Evolutionary conservation across 2,329 filamentous ascomycete genomes (phyloP), one percentile per base, ranked within the genome.

Genomic region (Trichoderma oligosporum): DNA sequence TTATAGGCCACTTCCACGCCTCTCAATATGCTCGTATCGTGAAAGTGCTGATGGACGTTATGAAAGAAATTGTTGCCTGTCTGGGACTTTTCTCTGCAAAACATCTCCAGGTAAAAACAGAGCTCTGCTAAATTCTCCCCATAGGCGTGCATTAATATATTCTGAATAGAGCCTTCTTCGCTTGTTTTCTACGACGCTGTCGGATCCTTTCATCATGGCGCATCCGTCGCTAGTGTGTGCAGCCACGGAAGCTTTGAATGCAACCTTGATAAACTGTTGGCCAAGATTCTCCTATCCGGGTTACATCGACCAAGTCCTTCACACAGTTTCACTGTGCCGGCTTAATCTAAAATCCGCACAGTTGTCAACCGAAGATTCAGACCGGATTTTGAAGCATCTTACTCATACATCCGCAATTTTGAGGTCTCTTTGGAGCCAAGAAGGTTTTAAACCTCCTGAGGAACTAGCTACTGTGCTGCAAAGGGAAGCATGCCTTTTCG

Each of bases 191-290:
- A 74, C 76, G 36, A 81, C 87, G 8, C 74, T 96, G 53, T 78
- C 82, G 2, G 84, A 91, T 65, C 85, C 89, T 0, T 89, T 94
- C 66, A 79, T 80, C 1, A 73, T 80, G 8, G 76, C 79, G 1
- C 76, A 82, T 60, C 74, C 80, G 1, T 72, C 76, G 0, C 73
- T 86, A 1, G 71, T 91, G 1, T 53, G 77, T 1, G 75, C 80
- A 0, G 79, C 83, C 0, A 69, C 79, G 2, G 68, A 74, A 16
- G 78, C 83, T 1, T 64, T 90, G 20, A 78, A 83, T 52, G 72
- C 74, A 0, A 73, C 87, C 12, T 73, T 95, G 9, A 63, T 78
- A 11, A 85, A 80, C 59, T 83, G 82, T 58, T 91, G 90, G 85
- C 87, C 88, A 9, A 78, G 90, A 4, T 74, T 95, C 4, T 71